Conservation (phyloP, 371 early-diverging fungal genomes). For the Nematocida minor region DNA sequence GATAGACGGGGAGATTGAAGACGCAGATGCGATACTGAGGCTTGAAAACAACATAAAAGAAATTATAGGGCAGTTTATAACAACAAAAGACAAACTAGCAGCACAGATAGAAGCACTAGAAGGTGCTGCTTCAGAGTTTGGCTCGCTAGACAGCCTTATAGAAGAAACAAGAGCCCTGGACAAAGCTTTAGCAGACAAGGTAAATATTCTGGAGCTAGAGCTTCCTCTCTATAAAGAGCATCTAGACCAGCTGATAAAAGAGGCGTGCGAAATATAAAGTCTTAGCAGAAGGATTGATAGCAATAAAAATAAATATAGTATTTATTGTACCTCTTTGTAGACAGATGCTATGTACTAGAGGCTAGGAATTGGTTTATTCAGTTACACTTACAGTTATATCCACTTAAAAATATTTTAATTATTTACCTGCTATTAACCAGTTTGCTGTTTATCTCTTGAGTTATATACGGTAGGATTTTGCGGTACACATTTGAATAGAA, state of each 20-base stretch:
- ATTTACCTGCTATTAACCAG: no score
- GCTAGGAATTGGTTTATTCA: no score
- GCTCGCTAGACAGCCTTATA: background rate
- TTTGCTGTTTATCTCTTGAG: no score
- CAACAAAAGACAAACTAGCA: constrained; percentile 13
- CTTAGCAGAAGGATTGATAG: no score
- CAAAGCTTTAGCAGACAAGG: background rate
- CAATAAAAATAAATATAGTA: no score
- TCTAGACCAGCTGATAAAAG: background rate
- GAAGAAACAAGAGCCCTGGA: constrained; percentile 35
- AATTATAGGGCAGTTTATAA: constrained; percentile 40
- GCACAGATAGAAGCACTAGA: constrained; percentile 7
- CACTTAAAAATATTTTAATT: no score
- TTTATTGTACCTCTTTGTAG: no score
- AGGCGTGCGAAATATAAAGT: background rate
- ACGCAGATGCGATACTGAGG: background rate
- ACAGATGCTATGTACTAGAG: no score
- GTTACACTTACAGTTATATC: no score
- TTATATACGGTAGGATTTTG: no score
- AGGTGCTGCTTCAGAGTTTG: background rate
- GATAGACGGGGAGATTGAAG: background rate
- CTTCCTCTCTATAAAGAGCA: constrained; percentile 19
- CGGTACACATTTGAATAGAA: no score
- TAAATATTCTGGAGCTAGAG: constrained; percentile 6
- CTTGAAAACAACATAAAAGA: constrained; percentile 33